Base-by-base conservation (phyloP, 148 eudicot genomes). In the Rhododendron molle region DNA sequence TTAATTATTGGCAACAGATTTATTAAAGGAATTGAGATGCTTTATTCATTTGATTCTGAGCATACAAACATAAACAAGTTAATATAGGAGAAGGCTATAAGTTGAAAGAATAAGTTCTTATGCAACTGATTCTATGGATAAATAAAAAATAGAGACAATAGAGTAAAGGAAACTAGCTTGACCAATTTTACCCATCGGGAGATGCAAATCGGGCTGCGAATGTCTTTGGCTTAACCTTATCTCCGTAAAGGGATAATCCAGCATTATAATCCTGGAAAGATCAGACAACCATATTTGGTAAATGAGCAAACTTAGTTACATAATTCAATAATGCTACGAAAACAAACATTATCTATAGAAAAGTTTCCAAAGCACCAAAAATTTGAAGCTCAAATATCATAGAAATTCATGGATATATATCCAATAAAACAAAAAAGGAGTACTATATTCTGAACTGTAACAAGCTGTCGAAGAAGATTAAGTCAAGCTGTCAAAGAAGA, bases 181-280 rank as follows among this genome's bases (percentile, higher is more conserved):
- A 43, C 14, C 50, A 49, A 13, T 85, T 82, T 87, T 97, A 97
- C 99, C 99, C 98, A 91, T 97, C 98, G 78, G 96, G 43, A 88
- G 98, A 90, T 26, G 95, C 92, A 91, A 97, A 97, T 34, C 94
- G 95, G 83, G 99, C 99, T 21, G 98, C 98, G 86, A 91, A 97
- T 78, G 93, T 91, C 93, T 93, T 95, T 50, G 98, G 89, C 91
- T 97, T 97, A 82, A 85, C 99, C 89, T 94, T 97, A 87, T 97
- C 99, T 87, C 99, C 99, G 86, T 97, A 97, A 60, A 97, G 95
- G 81, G 99, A 92, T 58, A 88, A 80, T 76, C 98, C 99, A 77
- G 92, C 96, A 89, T 91, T 97, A 81, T 85, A 92, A 92, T 97
- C 99, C 99, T 97, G 74, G 54, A 85, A 60, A 54, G 34, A 60